These are phyloP conservation scores for Gossypium anomalum DNA, from an alignment of 345 rosid genomes.

Conservation along the genomic window DNA sequence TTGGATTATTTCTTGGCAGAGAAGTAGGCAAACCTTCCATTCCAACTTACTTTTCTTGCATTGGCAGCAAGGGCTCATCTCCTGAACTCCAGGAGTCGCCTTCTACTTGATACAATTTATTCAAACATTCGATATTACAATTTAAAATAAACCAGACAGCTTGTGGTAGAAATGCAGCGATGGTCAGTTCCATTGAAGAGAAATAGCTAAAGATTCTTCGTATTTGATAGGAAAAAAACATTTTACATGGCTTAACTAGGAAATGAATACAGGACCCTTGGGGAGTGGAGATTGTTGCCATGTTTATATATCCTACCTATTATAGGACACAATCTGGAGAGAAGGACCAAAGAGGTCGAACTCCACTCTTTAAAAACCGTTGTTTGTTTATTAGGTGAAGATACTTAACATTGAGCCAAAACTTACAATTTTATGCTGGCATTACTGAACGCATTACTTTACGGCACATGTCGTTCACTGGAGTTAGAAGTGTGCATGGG, in stretches of 20 bases:
- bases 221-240: neutral
- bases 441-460: neutral
- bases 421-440: neutral
- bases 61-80: neutral
- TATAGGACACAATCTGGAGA: neutral
- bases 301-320: neutral
- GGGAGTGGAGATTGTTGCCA: neutral
- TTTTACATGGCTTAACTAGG: neutral
- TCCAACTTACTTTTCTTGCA: conserved; percentile 13
- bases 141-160: neutral
- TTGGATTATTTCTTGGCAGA: neutral
- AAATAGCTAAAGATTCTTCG: neutral
- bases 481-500: too few species aligned
- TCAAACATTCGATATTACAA: neutral
- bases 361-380: neutral
- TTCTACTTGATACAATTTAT: neutral
- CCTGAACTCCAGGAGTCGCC: neutral
- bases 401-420: conserved; percentile 6
- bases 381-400: neutral
- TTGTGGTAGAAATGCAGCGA: neutral
- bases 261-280: neutral
- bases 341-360: neutral
- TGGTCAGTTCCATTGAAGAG: neutral
- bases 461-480: too few species aligned
- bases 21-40: conserved; percentile 3